These are phyloP conservation scores for Neurospora tetraspora DNA, from an alignment of 495 filamentous ascomycete genomes.

Conservation along the genomic window DNA sequence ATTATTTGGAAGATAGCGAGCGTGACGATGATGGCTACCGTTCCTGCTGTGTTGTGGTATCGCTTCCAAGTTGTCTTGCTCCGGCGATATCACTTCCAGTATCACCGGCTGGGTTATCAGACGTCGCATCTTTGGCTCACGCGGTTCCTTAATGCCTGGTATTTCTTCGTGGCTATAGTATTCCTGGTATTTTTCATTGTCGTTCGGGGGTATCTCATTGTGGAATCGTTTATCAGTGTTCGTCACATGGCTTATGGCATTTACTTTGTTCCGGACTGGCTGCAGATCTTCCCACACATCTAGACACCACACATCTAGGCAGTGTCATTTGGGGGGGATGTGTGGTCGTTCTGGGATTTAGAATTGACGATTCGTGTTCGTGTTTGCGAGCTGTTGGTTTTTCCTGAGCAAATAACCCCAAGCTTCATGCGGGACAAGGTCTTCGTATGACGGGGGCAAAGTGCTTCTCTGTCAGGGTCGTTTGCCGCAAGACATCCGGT, in stretches of 20 bases:
- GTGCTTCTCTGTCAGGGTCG: background rate
- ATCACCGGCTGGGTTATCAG: background rate
- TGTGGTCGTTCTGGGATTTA: background rate
- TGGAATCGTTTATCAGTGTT: background rate
- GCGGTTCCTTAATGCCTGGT: background rate
- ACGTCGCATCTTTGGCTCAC: background rate
- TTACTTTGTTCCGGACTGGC: background rate
- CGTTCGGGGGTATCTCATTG: background rate
- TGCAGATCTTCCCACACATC: background rate
- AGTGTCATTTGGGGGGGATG: background rate
- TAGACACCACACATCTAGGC: background rate
- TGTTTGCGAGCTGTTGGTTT: background rate
- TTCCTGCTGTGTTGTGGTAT: background rate
- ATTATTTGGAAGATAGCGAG: background rate
- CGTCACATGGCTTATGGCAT: background rate
- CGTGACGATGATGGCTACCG: background rate
- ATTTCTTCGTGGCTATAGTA: background rate
- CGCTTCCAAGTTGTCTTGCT: background rate
- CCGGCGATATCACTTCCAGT: background rate
- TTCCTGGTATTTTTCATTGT: background rate
- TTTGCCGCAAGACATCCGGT: background rate
- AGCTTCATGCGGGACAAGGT: background rate
- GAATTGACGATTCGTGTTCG: background rate
- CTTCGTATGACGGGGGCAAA: background rate
- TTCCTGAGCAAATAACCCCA: background rate